These are phyloP conservation scores for Crucihimalaya himalaica DNA, from an alignment of 345 rosid genomes.

Conservation along the genomic window DNA sequence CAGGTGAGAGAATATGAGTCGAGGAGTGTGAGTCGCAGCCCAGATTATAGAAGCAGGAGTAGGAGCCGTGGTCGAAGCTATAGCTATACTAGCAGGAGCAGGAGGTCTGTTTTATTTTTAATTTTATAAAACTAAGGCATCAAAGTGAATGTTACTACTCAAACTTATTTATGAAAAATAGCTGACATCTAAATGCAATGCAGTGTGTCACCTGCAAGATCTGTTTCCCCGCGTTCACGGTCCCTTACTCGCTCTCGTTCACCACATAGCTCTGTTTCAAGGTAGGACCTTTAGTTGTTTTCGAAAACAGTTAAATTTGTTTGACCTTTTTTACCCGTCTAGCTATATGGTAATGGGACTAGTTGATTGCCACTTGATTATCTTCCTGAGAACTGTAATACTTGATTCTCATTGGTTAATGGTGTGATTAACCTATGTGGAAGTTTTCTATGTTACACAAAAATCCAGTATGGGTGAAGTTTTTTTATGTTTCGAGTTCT, in stretches of 20 bases:
- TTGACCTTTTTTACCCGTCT: background rate
- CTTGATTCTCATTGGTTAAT: conserved; percentile 1
- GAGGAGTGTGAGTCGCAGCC: conserved; percentile 69
- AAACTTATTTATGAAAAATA: background rate
- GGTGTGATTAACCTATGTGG: background rate
- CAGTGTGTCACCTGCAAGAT: conserved; percentile 61
- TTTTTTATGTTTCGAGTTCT: background rate
- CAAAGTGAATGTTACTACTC: background rate
- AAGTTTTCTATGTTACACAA: background rate
- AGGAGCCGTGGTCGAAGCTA: conserved; percentile 47
- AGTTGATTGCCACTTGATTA: background rate
- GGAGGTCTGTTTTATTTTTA: conserved; percentile 49
- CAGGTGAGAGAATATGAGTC: conserved; percentile 86
- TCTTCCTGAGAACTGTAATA: background rate
- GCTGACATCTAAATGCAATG: conserved; percentile 23
- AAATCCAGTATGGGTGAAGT: background rate
- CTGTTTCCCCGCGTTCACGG: conserved; percentile 52
- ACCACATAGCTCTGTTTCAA: conserved; percentile 51
- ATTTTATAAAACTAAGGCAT: background rate
- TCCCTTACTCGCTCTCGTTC: conserved; percentile 51
- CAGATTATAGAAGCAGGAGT: conserved; percentile 40
- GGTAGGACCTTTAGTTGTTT: conserved; percentile 44
- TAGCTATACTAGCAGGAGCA: conserved; percentile 57
- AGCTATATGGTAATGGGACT: background rate
- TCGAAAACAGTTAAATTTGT: background rate